A percentile compares a stretch with the other conserved stretches of the same genome.
Evolutionary conservation across 225 moss, liverwort and hornwort species (phyloP).

Genomic region (Straminergon stramineum): DNA sequence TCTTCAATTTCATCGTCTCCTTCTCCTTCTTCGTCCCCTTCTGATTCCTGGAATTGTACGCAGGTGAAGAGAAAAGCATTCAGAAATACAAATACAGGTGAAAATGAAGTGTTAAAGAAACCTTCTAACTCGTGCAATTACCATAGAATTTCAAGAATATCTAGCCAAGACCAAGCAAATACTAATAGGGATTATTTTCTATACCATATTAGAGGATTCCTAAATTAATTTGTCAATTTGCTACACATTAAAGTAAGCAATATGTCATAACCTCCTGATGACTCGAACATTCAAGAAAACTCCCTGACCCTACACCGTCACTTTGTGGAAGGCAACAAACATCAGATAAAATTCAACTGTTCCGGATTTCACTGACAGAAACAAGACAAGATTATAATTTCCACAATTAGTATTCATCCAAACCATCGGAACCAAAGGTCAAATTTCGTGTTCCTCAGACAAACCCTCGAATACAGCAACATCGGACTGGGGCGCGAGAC

Average conservation of each 20-base stretch:
- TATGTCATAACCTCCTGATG: background rate
- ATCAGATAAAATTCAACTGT: background rate
- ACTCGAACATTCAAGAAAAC: background rate
- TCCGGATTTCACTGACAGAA: background rate
- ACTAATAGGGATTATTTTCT: background rate
- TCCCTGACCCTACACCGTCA: background rate
- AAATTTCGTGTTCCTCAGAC: background rate
- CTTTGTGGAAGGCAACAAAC: no score
- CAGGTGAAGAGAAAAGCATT: background rate
- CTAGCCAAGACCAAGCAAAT: background rate
- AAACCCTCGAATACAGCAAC: background rate
- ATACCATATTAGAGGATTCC: background rate
- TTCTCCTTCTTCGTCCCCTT: constrained; percentile 47
- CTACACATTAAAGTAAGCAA: background rate
- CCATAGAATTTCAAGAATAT: no score
- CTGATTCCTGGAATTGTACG: constrained; percentile 24
- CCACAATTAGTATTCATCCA: background rate
- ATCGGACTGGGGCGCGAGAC: background rate
- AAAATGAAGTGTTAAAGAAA: background rate
- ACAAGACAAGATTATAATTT: background rate
- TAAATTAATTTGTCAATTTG: background rate
- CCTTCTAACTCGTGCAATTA: background rate
- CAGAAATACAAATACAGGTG: background rate
- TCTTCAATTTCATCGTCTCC: constrained; percentile 52
- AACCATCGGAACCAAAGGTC: background rate